Conservation (phyloP, 306 rosid genomes). For the Oxytropis ochrocephala region DNA sequence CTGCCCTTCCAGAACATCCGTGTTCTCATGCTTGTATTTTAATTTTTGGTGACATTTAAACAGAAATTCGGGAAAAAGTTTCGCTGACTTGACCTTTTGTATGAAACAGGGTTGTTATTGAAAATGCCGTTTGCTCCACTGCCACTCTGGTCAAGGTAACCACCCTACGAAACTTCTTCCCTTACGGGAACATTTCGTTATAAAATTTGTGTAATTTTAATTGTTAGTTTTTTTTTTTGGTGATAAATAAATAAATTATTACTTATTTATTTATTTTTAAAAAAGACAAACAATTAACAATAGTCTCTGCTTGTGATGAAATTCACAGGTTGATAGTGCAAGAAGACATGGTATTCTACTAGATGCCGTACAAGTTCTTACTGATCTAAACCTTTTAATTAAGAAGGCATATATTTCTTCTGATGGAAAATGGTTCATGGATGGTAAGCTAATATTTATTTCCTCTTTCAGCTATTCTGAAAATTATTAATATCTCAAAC, state of each 20-base stretch:
- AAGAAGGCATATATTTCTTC: constrained; percentile 90
- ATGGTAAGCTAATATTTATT: constrained; percentile 45
- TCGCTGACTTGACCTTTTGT: constrained; percentile 43
- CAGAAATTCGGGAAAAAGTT: background rate
- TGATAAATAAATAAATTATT: no score
- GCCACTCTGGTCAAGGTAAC: constrained; percentile 88
- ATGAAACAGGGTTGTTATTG: constrained; percentile 74
- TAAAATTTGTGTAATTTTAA: background rate
- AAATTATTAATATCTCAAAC: background rate
- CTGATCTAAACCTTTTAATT: constrained; percentile 72
- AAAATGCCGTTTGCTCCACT: constrained; percentile 70
- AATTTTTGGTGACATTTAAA: background rate
- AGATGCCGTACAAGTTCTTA: constrained; percentile 84
- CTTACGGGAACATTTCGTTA: background rate
- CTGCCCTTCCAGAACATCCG: constrained; percentile 11
- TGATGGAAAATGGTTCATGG: constrained; percentile 97
- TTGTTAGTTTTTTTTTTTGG: no score
- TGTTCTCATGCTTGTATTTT: background rate
- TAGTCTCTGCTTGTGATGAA: background rate
- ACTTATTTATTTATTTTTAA: background rate
- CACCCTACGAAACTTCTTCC: constrained; percentile 9
- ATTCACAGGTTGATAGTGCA: constrained; percentile 76
- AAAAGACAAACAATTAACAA: background rate
- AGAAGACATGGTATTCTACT: constrained; percentile 82
- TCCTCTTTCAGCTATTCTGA: background rate